Evolutionary conservation across 768 basidiomycete species (phyloP), one percentile per base, ranked within the genome.

Genomic region (Trametes meyenii): DNA sequence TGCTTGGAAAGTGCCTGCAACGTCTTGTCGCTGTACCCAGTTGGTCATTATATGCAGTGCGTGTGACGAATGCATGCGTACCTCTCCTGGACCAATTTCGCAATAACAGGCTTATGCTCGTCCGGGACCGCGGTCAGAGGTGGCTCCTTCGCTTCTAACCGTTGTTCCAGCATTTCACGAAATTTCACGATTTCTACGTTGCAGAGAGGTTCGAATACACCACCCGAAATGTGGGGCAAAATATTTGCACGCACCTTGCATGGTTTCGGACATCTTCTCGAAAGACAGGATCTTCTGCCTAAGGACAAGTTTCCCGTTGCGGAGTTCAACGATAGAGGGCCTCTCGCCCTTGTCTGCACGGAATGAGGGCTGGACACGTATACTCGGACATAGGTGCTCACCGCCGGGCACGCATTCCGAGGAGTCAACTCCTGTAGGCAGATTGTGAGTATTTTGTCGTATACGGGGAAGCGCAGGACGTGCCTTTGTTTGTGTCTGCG

Each of bases 31-130:
- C 94, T 96, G 50, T 39, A 64, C 61, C 54, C 33, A 67, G 10
- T 19, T 61, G 3, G 44, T 55, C 42, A 33, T 42, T 44, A 12
- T 40, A 5, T 1, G 14, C n/a, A n/a, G 46, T 11, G 16, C 36
- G 35, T 8, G 7, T 40, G 44, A 24, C 26, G 4, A 62, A 43
- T 16, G 55, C 33, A 50, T 57, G 67, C 78, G 55, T 51, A 93
- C 94, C 93, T 94, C 76, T 96, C 94, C 65, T 94, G 90, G 0
- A 85, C 85, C 42, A 94, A 74, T 72, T 94, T 94, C 5, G 86
- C 93, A 66, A 96, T 83, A 24, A 96, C 75, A 1, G 91, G 84
- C 64, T 76, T 80, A 70, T 94, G 81, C 62, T 89, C 84, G 4
- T 87, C 82, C 0, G 93, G 88, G 51, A 94, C 82, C 6, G 68